phyloP scores from a whole-genome alignment of 352 stramenopile genomes.

The Phytophthora litchii region DNA sequence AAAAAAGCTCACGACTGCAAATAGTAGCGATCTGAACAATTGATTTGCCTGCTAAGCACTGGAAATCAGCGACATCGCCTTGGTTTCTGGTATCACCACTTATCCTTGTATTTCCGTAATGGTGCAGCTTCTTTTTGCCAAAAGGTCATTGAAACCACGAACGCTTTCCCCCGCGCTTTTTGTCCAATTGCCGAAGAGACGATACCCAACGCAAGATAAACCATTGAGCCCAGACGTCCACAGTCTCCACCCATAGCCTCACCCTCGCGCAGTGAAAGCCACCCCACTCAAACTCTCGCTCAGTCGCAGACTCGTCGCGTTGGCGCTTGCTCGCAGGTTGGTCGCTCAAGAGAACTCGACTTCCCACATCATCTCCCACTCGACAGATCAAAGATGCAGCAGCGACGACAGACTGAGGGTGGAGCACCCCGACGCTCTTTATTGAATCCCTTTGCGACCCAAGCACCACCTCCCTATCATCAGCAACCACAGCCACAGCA shows the following conservation, averaged over 20 bases:
- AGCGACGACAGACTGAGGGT: slow-evolving; percentile 9
- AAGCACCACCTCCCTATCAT: slow-evolving; percentile 10
- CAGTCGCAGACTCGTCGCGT: slow-evolving; percentile 3
- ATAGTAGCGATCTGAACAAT: not conserved
- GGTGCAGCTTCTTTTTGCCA: slow-evolving; percentile 31
- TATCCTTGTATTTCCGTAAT: not conserved
- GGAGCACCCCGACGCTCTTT: slow-evolving; percentile 22
- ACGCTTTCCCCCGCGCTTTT: slow-evolving; percentile 20
- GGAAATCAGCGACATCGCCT: not conserved
- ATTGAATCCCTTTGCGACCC: slow-evolving; percentile 17
- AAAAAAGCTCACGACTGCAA: not conserved
- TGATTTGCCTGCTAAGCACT: not conserved
- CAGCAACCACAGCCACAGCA: slow-evolving; percentile 22
- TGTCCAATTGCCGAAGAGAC: slow-evolving; percentile 33
- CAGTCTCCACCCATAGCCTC: slow-evolving; percentile 18
- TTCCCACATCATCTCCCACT: too few relatives aligned
- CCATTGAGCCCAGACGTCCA: slow-evolving; percentile 14
- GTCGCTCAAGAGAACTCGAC: too few relatives aligned
- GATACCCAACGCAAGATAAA: slow-evolving; percentile 29
- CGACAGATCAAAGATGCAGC: slow-evolving; percentile 23
- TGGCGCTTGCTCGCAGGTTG: not conserved
- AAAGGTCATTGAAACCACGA: slow-evolving; percentile 9
- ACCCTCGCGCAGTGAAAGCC: slow-evolving; percentile 5
- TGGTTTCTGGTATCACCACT: not conserved
- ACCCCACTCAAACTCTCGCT: slow-evolving; percentile 12